Percentiles rank a stretch among this genome's conserved stretches.
Conservation (phyloP, 352 stramenopile genomes). For the Pythium brachiatum region DNA sequence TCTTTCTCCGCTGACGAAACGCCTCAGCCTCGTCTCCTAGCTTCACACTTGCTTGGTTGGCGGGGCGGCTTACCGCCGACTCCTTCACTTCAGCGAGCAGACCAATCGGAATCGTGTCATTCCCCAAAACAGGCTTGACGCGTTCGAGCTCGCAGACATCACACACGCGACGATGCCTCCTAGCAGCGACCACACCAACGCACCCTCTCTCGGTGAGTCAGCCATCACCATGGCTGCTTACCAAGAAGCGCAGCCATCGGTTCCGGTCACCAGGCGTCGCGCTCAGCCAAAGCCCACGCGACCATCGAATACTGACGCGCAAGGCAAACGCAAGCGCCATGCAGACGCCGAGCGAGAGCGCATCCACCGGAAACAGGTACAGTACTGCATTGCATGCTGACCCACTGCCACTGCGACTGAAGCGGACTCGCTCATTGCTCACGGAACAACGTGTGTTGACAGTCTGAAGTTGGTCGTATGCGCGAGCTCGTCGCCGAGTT, state of each 20-base stretch:
- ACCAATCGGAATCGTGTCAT: too few relatives aligned
- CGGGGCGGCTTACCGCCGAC: too few relatives aligned
- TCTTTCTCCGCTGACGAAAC: too few relatives aligned
- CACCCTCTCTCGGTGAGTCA: too few relatives aligned
- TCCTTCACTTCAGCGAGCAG: too few relatives aligned
- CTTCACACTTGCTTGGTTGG: too few relatives aligned
- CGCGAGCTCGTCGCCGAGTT: slow-evolving; percentile 23
- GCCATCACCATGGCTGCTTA: not conserved
- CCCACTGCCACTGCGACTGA: not conserved
- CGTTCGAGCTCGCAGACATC: not conserved
- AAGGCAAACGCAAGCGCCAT: slow-evolving; percentile 29
- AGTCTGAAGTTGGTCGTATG: slow-evolving; percentile 27
- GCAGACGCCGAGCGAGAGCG: slow-evolving; percentile 27
- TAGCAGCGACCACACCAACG: not conserved
- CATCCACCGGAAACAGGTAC: slow-evolving; percentile 31
- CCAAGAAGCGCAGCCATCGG: not conserved
- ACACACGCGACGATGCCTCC: not conserved
- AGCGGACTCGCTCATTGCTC: too few relatives aligned
- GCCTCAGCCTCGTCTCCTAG: too few relatives aligned
- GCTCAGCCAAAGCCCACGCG: slow-evolving; percentile 9
- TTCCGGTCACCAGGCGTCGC: not conserved
- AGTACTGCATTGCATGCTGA: not conserved
- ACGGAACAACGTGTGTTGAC: not conserved
- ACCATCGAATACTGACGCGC: slow-evolving; percentile 1
- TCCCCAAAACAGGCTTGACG: too few relatives aligned